A percentile compares a stretch with the other conserved stretches of the same genome.
These are phyloP conservation scores for Phytophthora fragariae DNA, from an alignment of 352 stramenopile genomes.

Conservation along the genomic window DNA sequence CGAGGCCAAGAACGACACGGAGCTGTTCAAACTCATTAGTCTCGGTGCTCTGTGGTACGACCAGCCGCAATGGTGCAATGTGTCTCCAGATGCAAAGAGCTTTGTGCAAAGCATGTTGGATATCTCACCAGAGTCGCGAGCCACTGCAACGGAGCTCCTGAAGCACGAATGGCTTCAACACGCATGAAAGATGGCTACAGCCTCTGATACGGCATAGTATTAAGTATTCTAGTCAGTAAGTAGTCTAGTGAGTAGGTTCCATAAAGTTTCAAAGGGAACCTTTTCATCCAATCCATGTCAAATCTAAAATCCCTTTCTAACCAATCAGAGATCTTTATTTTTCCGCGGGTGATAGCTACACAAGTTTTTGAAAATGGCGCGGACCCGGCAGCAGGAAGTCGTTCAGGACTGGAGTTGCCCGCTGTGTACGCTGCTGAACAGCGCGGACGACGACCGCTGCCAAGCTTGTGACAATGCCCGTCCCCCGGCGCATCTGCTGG, in stretches of 20 bases:
- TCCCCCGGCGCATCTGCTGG: slow-evolving; percentile 8
- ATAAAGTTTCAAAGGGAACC: slow-evolving; percentile 9
- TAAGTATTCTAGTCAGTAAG: slow-evolving; percentile 29
- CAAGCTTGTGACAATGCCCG: slow-evolving; percentile 61
- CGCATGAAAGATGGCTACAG: slow-evolving; percentile 28
- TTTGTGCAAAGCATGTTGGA: slow-evolving; percentile 92
- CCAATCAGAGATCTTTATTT: not conserved
- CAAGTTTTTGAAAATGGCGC: slow-evolving; percentile 43
- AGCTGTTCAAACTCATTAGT: slow-evolving; percentile 87
- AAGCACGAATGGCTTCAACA: slow-evolving; percentile 62
- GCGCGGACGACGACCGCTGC: slow-evolving; percentile 51
- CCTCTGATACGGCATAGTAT: slow-evolving; percentile 16
- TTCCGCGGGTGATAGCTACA: slow-evolving; percentile 26
- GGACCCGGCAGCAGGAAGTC: slow-evolving; percentile 16
- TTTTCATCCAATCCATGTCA: slow-evolving; percentile 12
- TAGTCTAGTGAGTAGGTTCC: slow-evolving; percentile 17
- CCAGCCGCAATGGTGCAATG: slow-evolving; percentile 80
- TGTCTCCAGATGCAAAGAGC: slow-evolving; percentile 85
- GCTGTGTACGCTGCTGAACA: slow-evolving; percentile 77
- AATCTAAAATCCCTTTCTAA: too few species aligned
- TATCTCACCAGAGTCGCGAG: slow-evolving; percentile 79
- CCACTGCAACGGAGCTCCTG: slow-evolving; percentile 60
- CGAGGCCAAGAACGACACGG: slow-evolving; percentile 52
- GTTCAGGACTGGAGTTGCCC: slow-evolving; percentile 66
- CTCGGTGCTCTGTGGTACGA: slow-evolving; percentile 94